A percentile compares a stretch with the other conserved stretches of the same genome.
These are phyloP conservation scores for Cajanus cajan DNA, from an alignment of 306 rosid species.

Conservation along the genomic window DNA sequence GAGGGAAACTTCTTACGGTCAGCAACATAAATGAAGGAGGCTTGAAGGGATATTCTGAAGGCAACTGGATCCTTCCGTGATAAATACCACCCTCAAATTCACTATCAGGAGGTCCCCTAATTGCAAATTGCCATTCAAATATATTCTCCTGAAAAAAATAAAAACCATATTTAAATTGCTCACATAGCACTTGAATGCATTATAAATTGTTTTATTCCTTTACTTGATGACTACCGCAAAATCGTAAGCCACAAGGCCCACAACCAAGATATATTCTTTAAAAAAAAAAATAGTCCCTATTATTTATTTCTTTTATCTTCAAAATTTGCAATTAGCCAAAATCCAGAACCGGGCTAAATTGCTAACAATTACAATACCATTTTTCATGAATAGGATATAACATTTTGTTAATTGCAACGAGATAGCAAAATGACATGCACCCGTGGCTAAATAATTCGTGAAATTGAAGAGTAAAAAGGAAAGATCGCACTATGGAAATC, in stretches of 20 bases:
- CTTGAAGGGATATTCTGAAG: slow-evolving; percentile 87
- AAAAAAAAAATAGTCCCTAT: too few species aligned
- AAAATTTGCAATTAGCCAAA: neutral
- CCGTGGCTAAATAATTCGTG: neutral
- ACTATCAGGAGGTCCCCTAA: slow-evolving; percentile 66
- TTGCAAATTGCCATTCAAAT: slow-evolving; percentile 96
- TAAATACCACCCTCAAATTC: slow-evolving; percentile 92
- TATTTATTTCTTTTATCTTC: too few species aligned
- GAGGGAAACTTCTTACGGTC: slow-evolving; percentile 53
- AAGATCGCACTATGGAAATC: neutral
- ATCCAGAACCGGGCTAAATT: too few species aligned
- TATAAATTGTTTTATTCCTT: too few species aligned
- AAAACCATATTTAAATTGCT: slow-evolving; percentile 10
- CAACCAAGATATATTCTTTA: too few species aligned
- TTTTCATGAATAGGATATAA: neutral
- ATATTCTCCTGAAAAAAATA: slow-evolving; percentile 75
- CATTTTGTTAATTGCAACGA: neutral
- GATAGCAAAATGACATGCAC: neutral
- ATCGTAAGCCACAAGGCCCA: too few species aligned
- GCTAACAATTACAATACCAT: neutral
- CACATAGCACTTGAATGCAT: neutral
- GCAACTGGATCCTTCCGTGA: slow-evolving; percentile 82
- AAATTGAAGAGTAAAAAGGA: neutral
- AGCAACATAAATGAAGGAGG: slow-evolving; percentile 91
- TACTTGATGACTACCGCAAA: too few species aligned